Percentiles rank a stretch among this genome's conserved stretches.
These are phyloP conservation scores for Psilocybe cubensis DNA, from an alignment of 768 basidiomycete species.

Conservation along the genomic window DNA sequence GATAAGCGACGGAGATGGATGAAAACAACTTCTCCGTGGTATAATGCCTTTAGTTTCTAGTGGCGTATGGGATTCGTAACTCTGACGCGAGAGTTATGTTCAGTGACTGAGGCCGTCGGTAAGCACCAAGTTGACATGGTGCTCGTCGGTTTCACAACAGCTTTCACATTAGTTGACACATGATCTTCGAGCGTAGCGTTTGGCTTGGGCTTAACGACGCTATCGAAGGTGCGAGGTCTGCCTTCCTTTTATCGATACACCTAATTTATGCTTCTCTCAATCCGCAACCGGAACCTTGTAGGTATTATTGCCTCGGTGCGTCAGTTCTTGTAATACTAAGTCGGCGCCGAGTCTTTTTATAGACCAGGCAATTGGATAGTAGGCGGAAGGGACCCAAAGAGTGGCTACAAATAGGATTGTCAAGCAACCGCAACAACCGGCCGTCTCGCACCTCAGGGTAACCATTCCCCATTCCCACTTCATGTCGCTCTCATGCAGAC, in stretches of 20 bases:
- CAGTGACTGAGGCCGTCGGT: background rate
- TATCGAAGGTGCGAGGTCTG: background rate
- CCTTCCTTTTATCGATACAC: background rate
- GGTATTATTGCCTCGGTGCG: too few relatives aligned
- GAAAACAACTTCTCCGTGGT: background rate
- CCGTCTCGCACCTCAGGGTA: conserved; percentile 16
- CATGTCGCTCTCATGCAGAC: background rate
- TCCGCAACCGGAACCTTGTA: too few relatives aligned
- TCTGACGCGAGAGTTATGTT: background rate
- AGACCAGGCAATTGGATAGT: background rate
- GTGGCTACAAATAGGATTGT: conserved; percentile 13
- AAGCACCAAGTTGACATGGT: conserved; percentile 10
- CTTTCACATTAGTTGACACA: background rate
- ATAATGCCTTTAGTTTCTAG: background rate
- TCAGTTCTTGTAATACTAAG: background rate
- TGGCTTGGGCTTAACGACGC: too few relatives aligned
- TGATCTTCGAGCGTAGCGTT: background rate
- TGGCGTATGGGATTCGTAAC: background rate
- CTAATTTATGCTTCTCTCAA: too few relatives aligned
- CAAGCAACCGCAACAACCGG: conserved; percentile 23
- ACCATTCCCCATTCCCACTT: conserved; percentile 15
- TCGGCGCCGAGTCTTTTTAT: background rate
- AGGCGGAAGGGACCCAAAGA: background rate
- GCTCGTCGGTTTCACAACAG: background rate
- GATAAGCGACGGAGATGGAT: background rate